A percentile compares a stretch with the other conserved stretches of the same genome.
These are phyloP conservation scores for Candida sphagnicola DNA, from an alignment of 805 yeast species.

Conservation along the genomic window DNA sequence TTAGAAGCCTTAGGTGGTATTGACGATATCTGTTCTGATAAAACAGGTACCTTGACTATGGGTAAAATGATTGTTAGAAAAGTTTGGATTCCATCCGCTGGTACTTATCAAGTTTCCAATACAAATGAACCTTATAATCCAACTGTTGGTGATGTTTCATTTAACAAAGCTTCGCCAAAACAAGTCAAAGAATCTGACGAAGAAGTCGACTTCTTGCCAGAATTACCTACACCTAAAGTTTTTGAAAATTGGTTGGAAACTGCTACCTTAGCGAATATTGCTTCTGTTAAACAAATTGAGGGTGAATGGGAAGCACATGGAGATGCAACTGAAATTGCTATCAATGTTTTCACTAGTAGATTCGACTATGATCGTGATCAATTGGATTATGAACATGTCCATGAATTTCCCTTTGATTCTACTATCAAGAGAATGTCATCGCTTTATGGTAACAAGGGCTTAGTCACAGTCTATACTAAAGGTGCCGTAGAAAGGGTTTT, in stretches of 20 bases:
- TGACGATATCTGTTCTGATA: conserved; percentile 77
- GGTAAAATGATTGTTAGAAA: conserved; percentile 75
- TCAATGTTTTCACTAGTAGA: conserved; percentile 28
- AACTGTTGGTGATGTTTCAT: conserved; percentile 45
- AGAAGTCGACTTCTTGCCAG: conserved; percentile 26
- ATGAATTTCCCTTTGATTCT: conserved; percentile 31
- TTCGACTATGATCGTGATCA: conserved; percentile 18
- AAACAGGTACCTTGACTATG: conserved; percentile 78
- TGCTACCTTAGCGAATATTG: conserved; percentile 79
- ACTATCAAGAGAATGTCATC: conserved; percentile 29
- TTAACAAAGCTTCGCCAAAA: conserved; percentile 31
- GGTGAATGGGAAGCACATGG: conserved; percentile 64
- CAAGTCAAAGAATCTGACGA: conserved; percentile 34
- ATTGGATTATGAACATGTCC: conserved; percentile 16
- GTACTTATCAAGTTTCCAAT: conserved; percentile 51
- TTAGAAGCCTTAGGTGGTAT: conserved; percentile 77
- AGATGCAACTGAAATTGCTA: conserved; percentile 35
- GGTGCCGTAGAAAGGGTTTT: conserved; percentile 32
- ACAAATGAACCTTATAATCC: conserved; percentile 65
- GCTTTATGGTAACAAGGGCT: conserved; percentile 13
- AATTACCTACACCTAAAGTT: conserved; percentile 14
- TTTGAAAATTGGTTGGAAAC: conserved; percentile 54
- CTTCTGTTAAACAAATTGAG: conserved; percentile 52
- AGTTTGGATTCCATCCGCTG: conserved; percentile 64
- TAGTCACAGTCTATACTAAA: conserved; percentile 17